A percentile compares a stretch with the other conserved stretches of the same genome.
Evolutionary conservation across 192 early-diverging fungal genomes (phyloP).

Genomic region (Entomortierella beljakovae): DNA sequence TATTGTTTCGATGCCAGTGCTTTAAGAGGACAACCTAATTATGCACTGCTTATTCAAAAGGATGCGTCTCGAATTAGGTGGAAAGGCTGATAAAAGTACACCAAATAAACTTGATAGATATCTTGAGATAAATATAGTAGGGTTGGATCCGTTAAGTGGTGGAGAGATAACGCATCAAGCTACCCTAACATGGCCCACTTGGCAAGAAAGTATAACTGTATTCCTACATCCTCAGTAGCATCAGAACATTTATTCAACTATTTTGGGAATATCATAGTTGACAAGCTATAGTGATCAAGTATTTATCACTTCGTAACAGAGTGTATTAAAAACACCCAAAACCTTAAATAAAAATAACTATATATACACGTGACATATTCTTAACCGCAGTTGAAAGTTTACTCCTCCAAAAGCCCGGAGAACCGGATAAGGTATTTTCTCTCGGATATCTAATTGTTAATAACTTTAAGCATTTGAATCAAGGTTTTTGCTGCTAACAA

Average conservation of each 20-base stretch:
- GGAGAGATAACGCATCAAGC: constrained; percentile 8
- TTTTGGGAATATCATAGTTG: constrained; percentile 1
- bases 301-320: no score
- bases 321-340: no score
- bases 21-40: background rate
- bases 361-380: no score
- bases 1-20: background rate
- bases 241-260: constrained; percentile 29
- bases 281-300: no score
- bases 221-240: constrained; percentile 22
- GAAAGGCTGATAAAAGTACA: background rate
- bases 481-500: no score
- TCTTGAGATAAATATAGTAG: background rate
- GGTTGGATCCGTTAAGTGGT: constrained; percentile 7
- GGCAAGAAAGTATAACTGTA: constrained; percentile 21
- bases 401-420: no score
- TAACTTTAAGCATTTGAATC: no score
- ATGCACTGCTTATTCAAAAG: background rate
- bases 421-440: no score
- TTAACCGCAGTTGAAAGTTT: no score
- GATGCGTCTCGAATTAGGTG: background rate
- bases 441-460: no score
- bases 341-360: no score
- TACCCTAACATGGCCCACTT: constrained; percentile 14
- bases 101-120: background rate